Percentiles rank a stretch among this genome's conserved stretches.
These are phyloP conservation scores for Penicillium riverlandense DNA, from an alignment of 495 filamentous ascomycete genomes.

Conservation along the genomic window DNA sequence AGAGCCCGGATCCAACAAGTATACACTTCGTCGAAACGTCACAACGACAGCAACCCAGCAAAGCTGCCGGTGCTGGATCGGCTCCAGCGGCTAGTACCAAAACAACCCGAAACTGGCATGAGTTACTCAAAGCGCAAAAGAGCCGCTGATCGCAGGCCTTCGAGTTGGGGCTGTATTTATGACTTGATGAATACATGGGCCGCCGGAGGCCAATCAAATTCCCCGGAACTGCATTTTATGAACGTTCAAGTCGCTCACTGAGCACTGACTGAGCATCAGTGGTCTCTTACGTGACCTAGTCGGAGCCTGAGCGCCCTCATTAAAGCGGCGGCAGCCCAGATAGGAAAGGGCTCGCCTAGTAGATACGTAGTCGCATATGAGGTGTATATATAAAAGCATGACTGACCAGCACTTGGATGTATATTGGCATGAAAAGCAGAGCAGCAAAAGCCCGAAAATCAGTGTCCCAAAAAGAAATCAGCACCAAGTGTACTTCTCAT, in stretches of 20 bases:
- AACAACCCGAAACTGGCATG: slow-evolving; percentile 77
- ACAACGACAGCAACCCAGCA: slow-evolving; percentile 26
- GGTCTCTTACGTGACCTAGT: too few relatives aligned
- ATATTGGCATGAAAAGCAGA: slow-evolving; percentile 2
- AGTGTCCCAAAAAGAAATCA: slow-evolving; percentile 28
- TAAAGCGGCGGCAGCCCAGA: too few relatives aligned
- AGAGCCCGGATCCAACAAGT: slow-evolving; percentile 29
- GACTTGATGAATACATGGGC: too few relatives aligned
- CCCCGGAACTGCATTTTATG: too few relatives aligned
- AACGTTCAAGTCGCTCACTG: too few relatives aligned
- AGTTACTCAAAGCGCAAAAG: slow-evolving; percentile 59
- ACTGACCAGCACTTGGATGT: not conserved
- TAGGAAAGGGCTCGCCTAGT: too few relatives aligned
- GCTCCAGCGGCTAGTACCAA: slow-evolving; percentile 35
- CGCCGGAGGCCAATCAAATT: too few relatives aligned
- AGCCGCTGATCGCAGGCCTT: slow-evolving; percentile 18
- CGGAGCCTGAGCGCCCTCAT: too few relatives aligned
- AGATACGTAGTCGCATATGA: too few relatives aligned
- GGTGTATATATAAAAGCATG: not conserved
- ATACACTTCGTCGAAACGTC: slow-evolving; percentile 30
- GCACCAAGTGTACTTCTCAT: slow-evolving; percentile 95
- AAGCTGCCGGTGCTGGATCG: slow-evolving; percentile 21
- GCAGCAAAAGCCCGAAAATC: not conserved
- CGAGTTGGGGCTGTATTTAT: slow-evolving; percentile 10
- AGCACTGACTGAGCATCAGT: too few relatives aligned